These are phyloP conservation scores for Diplocarpon rosae DNA, from an alignment of 2,329 filamentous ascomycete species.

Conservation along the genomic window DNA sequence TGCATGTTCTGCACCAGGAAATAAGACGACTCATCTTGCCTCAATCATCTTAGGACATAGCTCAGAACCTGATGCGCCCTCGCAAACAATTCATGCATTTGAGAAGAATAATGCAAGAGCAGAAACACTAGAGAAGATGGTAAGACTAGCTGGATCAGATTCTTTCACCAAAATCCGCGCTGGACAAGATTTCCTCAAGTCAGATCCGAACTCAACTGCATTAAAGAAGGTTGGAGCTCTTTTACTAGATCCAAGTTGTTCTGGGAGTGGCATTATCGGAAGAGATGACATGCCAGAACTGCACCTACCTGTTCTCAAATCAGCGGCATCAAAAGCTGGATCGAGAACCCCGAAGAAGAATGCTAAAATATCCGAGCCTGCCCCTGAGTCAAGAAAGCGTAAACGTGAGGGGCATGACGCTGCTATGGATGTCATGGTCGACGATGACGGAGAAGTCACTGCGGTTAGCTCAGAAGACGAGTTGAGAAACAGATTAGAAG, in stretches of 20 bases:
- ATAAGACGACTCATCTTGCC: slow-evolving; percentile 92
- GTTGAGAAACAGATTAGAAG: slow-evolving; percentile 53
- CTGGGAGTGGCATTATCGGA: slow-evolving; percentile 87
- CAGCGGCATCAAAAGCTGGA: slow-evolving; percentile 16
- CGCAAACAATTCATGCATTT: slow-evolving; percentile 58
- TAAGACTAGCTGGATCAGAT: slow-evolving; percentile 62
- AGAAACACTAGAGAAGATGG: slow-evolving; percentile 74
- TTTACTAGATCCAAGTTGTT: slow-evolving; percentile 88
- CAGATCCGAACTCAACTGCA: slow-evolving; percentile 50
- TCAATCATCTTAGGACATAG: slow-evolving; percentile 47
- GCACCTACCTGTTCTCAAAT: slow-evolving; percentile 40
- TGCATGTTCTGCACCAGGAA: slow-evolving; percentile 87
- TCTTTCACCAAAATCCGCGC: slow-evolving; percentile 54
- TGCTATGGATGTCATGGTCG: slow-evolving; percentile 31
- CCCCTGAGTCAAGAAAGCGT: slow-evolving; percentile 20
- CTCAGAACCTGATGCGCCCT: slow-evolving; percentile 19
- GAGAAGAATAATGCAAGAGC: slow-evolving; percentile 65
- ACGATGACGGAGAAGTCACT: slow-evolving; percentile 46
- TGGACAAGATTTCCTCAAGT: slow-evolving; percentile 71
- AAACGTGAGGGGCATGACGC: slow-evolving; percentile 24
- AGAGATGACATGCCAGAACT: slow-evolving; percentile 67
- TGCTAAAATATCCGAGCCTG: slow-evolving; percentile 13
- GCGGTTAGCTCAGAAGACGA: slow-evolving; percentile 42
- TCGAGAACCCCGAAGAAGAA: slow-evolving; percentile 22
- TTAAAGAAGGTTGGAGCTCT: slow-evolving; percentile 68